Conservation (phyloP, 768 basidiomycete genomes). For the Omphalotus guepiniiformis region DNA sequence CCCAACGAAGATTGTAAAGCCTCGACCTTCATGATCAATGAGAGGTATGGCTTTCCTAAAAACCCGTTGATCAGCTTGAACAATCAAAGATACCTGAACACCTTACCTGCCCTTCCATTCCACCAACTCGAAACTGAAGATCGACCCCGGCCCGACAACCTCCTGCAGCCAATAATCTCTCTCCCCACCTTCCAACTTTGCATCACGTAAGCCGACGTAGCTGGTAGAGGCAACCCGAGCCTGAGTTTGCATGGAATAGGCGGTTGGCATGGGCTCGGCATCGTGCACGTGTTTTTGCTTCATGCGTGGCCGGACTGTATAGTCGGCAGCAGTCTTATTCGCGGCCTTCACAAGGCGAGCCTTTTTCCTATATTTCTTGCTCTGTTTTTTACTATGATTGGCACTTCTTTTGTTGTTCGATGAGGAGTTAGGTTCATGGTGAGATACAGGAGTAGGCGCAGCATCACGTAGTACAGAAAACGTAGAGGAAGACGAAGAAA, state of each 20-base stretch:
- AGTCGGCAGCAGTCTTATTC: not conserved
- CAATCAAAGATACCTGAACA: not conserved
- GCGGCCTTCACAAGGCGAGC: not conserved
- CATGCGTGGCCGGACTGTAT: not conserved
- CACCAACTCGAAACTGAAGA: not conserved
- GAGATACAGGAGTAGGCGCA: not conserved
- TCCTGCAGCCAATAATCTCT: not conserved
- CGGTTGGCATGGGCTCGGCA: not conserved
- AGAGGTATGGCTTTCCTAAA: not conserved
- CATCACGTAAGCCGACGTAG: not conserved
- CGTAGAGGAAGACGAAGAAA: too few species aligned
- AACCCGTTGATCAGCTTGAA: not conserved
- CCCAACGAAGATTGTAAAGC: slow-evolving; percentile 6
- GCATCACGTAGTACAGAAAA: too few species aligned
- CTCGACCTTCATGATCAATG: not conserved
- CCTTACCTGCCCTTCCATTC: not conserved
- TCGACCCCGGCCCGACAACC: not conserved
- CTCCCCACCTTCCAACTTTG: not conserved
- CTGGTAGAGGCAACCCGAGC: not conserved
- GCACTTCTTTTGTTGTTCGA: not conserved
- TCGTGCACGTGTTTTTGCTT: not conserved
- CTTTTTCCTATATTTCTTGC: not conserved
- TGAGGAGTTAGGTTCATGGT: not conserved
- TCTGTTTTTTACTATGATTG: not conserved
- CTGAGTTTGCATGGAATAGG: not conserved